phyloP scores from a whole-genome alignment of 768 basidiomycete genomes.

The Leucogyrophana mollusca region DNA sequence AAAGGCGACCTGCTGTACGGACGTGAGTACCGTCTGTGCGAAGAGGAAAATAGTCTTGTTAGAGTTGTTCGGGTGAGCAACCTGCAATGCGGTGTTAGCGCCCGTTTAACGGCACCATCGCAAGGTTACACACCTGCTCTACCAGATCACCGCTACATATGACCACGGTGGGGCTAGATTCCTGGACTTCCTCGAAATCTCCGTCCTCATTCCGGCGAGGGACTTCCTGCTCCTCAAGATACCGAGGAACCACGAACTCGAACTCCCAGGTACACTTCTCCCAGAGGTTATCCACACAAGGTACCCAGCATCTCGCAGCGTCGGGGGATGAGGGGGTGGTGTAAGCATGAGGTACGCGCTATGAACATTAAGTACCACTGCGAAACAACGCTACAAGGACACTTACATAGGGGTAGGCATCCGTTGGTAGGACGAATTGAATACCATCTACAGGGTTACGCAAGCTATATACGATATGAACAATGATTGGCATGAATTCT shows the following conservation, averaged over 20 bases:
- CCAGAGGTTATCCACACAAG: conserved; percentile 92
- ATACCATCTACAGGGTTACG: conserved; percentile 82
- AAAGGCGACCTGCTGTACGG: conserved; percentile 95
- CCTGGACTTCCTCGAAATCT: conserved; percentile 48
- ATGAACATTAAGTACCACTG: conserved; percentile 15
- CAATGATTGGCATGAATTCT: conserved; percentile 74
- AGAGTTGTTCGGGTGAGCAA: conserved; percentile 90
- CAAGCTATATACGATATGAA: conserved; percentile 80
- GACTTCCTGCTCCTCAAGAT: conserved; percentile 56
- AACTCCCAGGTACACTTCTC: conserved; percentile 99
- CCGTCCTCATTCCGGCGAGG: conserved; percentile 36
- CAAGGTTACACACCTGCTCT: conserved; percentile 68
- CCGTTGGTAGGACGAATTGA: conserved; percentile 79
- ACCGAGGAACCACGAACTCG: conserved; percentile 89
- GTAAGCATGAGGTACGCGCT: conserved; percentile 94
- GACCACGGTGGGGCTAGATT: conserved; percentile 77
- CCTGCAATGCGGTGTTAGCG: conserved; percentile 41
- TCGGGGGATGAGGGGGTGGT: conserved; percentile 86
- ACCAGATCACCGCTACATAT: conserved; percentile 93
- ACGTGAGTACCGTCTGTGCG: conserved; percentile 80
- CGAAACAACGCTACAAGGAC: conserved; percentile 3
- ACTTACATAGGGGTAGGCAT: conserved; percentile 83
- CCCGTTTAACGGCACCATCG: neutral
- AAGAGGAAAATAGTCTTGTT: conserved; percentile 95
- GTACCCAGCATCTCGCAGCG: conserved; percentile 97